Conservation (phyloP, 225 moss, liverwort and hornwort genomes). For the Polytrichum commune region DNA sequence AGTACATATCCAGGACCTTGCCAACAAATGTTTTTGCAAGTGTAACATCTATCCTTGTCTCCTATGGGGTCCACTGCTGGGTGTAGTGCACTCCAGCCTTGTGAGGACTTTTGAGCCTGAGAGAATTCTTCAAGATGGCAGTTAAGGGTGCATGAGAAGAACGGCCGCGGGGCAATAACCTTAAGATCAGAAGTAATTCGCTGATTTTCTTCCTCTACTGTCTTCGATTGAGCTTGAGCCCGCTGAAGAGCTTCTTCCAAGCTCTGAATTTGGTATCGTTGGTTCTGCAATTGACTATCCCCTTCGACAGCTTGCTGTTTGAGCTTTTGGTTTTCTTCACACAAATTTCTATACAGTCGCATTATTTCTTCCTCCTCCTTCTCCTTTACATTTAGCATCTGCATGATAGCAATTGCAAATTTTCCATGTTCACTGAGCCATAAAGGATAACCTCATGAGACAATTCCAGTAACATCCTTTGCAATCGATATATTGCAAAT, state of each 20-base stretch:
- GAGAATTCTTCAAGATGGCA: too few relatives aligned
- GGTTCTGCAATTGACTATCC: conserved; percentile 70
- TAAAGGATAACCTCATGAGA: too few relatives aligned
- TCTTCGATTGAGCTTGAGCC: conserved; percentile 57
- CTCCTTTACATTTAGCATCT: conserved; percentile 63
- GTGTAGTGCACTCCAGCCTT: too few relatives aligned
- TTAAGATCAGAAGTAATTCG: conserved; percentile 52
- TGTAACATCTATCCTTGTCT: too few relatives aligned
- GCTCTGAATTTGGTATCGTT: conserved; percentile 52
- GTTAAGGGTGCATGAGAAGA: too few relatives aligned
- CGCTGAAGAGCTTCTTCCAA: conserved; percentile 54
- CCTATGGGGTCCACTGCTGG: too few relatives aligned
- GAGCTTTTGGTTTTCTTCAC: conserved; percentile 64
- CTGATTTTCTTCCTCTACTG: conserved; percentile 60
- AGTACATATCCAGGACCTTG: too few relatives aligned
- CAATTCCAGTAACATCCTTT: too few relatives aligned
- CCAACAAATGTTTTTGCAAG: too few relatives aligned
- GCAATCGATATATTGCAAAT: too few relatives aligned
- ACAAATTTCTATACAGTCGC: conserved; percentile 46
- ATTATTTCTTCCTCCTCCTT: conserved; percentile 64
- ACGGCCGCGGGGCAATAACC: conserved; percentile 23
- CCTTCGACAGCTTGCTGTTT: conserved; percentile 42
- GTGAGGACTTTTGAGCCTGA: too few relatives aligned
- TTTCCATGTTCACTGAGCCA: too few relatives aligned
- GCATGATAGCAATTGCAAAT: conserved; percentile 8